Evolutionary conservation across 257 asterid species (phyloP).

Genomic region (Sherardia arvensis): DNA sequence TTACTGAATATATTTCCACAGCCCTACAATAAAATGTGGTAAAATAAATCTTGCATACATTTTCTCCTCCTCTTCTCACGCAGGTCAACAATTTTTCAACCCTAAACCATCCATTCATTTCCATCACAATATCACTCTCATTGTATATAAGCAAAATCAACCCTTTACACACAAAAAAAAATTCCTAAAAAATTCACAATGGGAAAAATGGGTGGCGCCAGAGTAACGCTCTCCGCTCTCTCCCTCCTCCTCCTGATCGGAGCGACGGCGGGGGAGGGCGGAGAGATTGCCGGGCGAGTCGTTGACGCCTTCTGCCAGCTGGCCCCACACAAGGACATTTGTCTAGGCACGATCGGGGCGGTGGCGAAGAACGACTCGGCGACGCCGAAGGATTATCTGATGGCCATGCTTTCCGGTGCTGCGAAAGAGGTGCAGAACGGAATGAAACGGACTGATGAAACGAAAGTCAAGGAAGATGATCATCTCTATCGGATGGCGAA

Average conservation of each 20-base stretch:
- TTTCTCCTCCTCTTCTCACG: neutral
- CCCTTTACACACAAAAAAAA: neutral
- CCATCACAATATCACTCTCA: too few species aligned
- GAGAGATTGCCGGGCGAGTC: constrained; percentile 24
- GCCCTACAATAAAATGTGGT: neutral
- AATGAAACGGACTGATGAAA: constrained; percentile 12
- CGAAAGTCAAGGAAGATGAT: constrained; percentile 22
- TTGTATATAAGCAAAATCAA: too few species aligned
- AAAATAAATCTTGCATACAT: neutral
- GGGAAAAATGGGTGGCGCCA: neutral
- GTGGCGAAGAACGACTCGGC: constrained; percentile 40
- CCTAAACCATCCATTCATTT: neutral
- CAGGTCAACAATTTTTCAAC: neutral
- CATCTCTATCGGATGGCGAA: constrained; percentile 25
- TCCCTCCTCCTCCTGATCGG: neutral
- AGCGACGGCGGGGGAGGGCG: neutral
- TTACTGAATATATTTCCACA: too few species aligned
- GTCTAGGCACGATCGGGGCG: constrained; percentile 27
- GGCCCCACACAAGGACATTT: constrained; percentile 37
- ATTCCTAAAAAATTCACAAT: too few species aligned
- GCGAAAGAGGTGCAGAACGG: constrained; percentile 25
- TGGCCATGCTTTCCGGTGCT: constrained; percentile 31
- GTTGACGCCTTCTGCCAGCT: constrained; percentile 42
- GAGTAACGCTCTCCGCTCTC: neutral
- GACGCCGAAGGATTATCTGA: constrained; percentile 42